Percentiles rank a stretch among this genome's conserved stretches.
Conservation (phyloP, 2,329 filamentous ascomycete genomes). For the Mollisiaceae sp. region DNA sequence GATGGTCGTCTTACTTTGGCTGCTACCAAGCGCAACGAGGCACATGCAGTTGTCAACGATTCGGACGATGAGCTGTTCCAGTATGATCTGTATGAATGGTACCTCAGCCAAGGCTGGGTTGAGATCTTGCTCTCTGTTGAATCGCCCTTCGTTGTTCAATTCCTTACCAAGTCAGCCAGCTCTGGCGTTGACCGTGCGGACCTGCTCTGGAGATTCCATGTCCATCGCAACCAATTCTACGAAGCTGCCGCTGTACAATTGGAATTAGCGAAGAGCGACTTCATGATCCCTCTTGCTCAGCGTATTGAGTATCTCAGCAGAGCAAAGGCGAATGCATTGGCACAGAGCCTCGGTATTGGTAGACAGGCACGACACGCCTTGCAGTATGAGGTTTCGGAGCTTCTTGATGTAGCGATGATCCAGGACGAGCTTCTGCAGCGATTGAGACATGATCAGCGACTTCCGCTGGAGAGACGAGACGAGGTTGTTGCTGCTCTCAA, state of each 20-base stretch:
- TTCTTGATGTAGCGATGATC: slow-evolving; percentile 92
- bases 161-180: slow-evolving; percentile 77
- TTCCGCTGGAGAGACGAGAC: slow-evolving; percentile 65
- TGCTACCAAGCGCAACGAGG: slow-evolving; percentile 81
- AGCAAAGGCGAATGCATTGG: slow-evolving; percentile 91
- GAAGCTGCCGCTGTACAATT: slow-evolving; percentile 88
- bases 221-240: slow-evolving; percentile 81
- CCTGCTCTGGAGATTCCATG: slow-evolving; percentile 90
- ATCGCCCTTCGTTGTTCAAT: slow-evolving; percentile 84
- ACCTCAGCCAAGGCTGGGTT: slow-evolving; percentile 81
- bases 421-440: slow-evolving; percentile 89
- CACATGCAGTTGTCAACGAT: slow-evolving; percentile 86
- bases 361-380: slow-evolving; percentile 84
- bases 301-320: slow-evolving; percentile 88
- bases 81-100: slow-evolving; percentile 98
- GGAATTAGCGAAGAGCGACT: slow-evolving; percentile 81
- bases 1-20: slow-evolving; percentile 80
- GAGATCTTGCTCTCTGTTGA: slow-evolving; percentile 85
- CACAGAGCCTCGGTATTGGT: slow-evolving; percentile 75
- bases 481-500: slow-evolving; percentile 73
- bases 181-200: slow-evolving; percentile 81
- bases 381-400: slow-evolving; percentile 81
- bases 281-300: slow-evolving; percentile 78
- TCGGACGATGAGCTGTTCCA: slow-evolving; percentile 95
- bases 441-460: slow-evolving; percentile 73